Evolutionary conservation across 495 filamentous ascomycete genomes (phyloP).

Genomic region (Penicillium egyptiacum): DNA sequence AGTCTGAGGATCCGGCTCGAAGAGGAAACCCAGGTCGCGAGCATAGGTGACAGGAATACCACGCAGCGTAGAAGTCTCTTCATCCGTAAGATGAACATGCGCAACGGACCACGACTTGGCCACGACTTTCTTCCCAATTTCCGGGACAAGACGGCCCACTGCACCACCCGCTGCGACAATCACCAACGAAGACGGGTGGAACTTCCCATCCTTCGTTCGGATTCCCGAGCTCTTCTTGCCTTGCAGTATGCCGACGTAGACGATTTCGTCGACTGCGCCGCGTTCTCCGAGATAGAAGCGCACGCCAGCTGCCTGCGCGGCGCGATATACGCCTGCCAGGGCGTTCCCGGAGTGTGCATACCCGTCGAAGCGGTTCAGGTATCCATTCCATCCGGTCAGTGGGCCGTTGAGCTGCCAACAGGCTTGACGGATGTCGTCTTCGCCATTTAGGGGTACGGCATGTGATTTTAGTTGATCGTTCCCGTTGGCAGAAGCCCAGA

Average conservation of each 20-base stretch:
- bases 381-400: conserved; percentile 53
- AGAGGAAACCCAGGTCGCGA: conserved; percentile 59
- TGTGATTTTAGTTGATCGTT: conserved; percentile 37
- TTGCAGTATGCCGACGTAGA: conserved; percentile 23
- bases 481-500: conserved; percentile 41
- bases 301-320: conserved; percentile 33
- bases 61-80: conserved; percentile 49
- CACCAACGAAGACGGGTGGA: conserved; percentile 38
- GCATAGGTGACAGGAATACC: conserved; percentile 56
- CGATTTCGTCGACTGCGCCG: conserved; percentile 27
- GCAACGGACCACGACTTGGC: conserved; percentile 54
- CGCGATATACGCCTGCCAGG: conserved; percentile 28
- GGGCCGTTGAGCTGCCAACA: conserved; percentile 48
- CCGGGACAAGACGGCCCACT: conserved; percentile 44
- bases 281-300: conserved; percentile 39
- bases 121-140: conserved; percentile 42
- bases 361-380: conserved; percentile 54
- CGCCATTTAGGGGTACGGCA: conserved; percentile 34
- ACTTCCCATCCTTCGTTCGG: conserved; percentile 37
- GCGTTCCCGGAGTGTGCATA: conserved; percentile 54
- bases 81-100: conserved; percentile 53
- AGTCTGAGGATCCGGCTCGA: conserved; percentile 56
- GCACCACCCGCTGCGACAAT: conserved; percentile 49
- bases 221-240: conserved; percentile 34
- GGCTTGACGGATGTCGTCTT: conserved; percentile 38